Evolutionary conservation across 2,329 filamentous ascomycete species (phyloP).

Genomic region (Ceratocystis cubensis): DNA sequence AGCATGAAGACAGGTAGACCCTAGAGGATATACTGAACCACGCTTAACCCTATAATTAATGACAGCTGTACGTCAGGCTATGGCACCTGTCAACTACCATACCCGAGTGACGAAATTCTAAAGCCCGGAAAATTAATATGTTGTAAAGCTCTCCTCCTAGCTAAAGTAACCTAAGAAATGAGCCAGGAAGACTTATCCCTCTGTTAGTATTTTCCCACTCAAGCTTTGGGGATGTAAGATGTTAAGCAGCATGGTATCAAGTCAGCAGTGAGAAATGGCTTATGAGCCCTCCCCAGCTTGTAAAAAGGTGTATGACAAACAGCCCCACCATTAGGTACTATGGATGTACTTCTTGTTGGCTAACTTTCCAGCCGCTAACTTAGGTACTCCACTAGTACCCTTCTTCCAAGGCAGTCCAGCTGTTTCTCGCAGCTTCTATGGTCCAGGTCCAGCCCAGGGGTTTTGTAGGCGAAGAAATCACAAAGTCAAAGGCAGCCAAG

Average conservation of each 20-base stretch:
- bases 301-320: not conserved
- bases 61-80: not conserved
- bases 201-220: no score
- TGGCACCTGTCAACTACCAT: no score
- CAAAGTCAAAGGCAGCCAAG: not conserved
- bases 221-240: no score
- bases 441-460: not conserved
- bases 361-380: not conserved
- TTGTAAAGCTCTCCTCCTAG: no score
- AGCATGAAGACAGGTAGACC: not conserved
- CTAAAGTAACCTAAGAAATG: no score
- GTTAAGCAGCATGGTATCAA: no score
- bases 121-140: no score
- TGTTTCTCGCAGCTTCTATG: constrained; percentile 20
- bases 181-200: no score
- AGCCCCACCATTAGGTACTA: not conserved
- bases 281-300: not conserved
- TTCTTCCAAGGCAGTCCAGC: not conserved
- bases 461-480: not conserved
- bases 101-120: no score
- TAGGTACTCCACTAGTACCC: not conserved
- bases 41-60: not conserved
- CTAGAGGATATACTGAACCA: not conserved
- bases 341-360: not conserved
- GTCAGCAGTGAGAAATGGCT: not conserved